Base-by-base conservation (phyloP, 495 filamentous ascomycete genomes). In the Aspergillus heteromorphus region DNA sequence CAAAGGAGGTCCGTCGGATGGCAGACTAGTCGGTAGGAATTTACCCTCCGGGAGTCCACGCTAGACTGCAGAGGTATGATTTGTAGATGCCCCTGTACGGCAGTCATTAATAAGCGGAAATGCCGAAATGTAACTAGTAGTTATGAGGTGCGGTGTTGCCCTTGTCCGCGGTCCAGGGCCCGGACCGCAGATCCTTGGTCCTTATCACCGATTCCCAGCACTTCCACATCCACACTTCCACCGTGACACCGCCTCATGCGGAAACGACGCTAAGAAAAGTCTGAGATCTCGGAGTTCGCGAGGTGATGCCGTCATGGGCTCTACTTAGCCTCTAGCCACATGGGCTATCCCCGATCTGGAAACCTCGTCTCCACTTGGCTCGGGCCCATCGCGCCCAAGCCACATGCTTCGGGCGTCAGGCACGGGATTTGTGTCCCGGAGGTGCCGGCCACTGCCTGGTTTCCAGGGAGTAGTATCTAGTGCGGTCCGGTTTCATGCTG, bases 111-210 rank as follows among this genome's bases (percentile, higher is more conserved):
- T 29, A 34, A 19, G 52, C 57, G 57, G 57, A 30, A 40, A 55
- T 41, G 57, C 52, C 57, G 57, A 59, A 48, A 40, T 47, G 51
- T 51, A 48, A 41, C 29, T 30, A 10, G 29, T 30, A 30, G n/a
- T n/a, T n/a, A n/a, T n/a, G n/a, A n/a, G n/a, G n/a, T n/a, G n/a
- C n/a, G n/a, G n/a, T n/a, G n/a, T n/a, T n/a, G n/a, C n/a, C n/a
- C 10, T 30, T 30, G 27, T 19, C 25, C 45, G 45, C 43, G 9
- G 40, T 8, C 41, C 20, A 38, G 48, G 29, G 45, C 45, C 49
- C 49, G 49, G 49, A 42, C 49, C 25, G 53, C 53, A 55, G 53
- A 50, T 55, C 53, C 45, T 13, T 50, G 13, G 23, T 40, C 47
- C 49, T 49, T 17, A 27, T 41, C 36, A 40, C 36, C 17, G 19